A percentile compares a stretch with the other conserved stretches of the same genome.
Evolutionary conservation across 2,329 filamentous ascomycete genomes (phyloP).

Genomic region (Sporothrix globosa): DNA sequence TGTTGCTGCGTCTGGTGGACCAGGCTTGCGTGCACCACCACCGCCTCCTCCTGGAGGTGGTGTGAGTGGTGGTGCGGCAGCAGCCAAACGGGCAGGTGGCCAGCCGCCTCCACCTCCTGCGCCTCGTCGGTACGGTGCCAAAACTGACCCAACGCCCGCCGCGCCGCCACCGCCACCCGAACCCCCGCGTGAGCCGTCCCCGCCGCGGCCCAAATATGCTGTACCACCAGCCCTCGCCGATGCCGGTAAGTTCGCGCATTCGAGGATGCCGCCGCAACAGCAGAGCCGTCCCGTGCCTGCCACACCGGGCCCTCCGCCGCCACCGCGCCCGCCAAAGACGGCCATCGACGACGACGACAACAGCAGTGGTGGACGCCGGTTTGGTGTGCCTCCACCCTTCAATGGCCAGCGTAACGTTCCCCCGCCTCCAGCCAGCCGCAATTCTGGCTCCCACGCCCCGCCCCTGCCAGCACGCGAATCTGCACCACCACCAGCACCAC

Average conservation of each 20-base stretch:
- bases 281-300: conserved; percentile 49
- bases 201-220: conserved; percentile 74
- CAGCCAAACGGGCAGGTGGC: conserved; percentile 48
- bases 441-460: conserved; percentile 2
- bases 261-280: conserved; percentile 53
- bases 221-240: conserved; percentile 88
- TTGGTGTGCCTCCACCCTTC: conserved; percentile 81
- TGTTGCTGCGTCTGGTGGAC: conserved; percentile 40
- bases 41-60: conserved; percentile 43
- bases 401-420: conserved; percentile 67
- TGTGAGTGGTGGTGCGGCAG: conserved; percentile 39
- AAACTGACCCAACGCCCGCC: conserved; percentile 48
- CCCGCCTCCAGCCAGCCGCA: conserved; percentile 72
- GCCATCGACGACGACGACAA: conserved; percentile 70
- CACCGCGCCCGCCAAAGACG: conserved; percentile 70
- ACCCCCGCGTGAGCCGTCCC: conserved; percentile 71
- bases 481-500: conserved; percentile 52
- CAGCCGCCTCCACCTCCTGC: conserved; percentile 63
- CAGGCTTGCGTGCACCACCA: conserved; percentile 45
- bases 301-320: conserved; percentile 66
- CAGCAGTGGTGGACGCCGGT: conserved; percentile 55
- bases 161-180: conserved; percentile 49
- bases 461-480: conserved; percentile 21
- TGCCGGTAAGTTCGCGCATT: conserved; percentile 80
- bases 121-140: conserved; percentile 58